phyloP scores from a whole-genome alignment of 75 land plant genomes.

The Cryptomeria japonica region DNA sequence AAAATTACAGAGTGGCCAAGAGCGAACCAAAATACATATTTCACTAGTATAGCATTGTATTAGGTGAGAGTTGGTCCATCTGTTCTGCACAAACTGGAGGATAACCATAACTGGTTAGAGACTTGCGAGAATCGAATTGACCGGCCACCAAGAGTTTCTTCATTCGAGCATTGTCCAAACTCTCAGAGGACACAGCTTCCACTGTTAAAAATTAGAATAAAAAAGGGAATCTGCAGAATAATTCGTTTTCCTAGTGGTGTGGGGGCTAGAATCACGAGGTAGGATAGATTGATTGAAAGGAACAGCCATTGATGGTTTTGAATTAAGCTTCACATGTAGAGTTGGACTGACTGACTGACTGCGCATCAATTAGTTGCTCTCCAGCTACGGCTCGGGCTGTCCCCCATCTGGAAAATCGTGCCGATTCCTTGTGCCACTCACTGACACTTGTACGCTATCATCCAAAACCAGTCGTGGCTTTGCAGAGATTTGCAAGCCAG shows the following conservation, averaged over 20 bases:
- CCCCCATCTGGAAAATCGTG: background rate
- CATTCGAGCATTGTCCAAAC: background rate
- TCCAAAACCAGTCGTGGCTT: background rate
- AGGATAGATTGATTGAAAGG: background rate
- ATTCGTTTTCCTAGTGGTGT: background rate
- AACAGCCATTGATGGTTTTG: background rate
- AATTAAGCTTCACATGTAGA: background rate
- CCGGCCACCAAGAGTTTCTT: background rate
- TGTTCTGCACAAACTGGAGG: background rate
- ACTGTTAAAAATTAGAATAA: background rate
- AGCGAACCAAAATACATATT: too few species aligned
- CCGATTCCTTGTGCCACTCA: background rate
- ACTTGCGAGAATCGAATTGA: background rate
- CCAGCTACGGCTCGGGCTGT: background rate
- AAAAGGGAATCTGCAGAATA: background rate
- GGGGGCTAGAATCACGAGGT: background rate
- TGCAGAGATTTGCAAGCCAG: background rate
- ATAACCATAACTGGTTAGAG: background rate
- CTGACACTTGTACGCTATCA: background rate
- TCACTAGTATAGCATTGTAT: background rate
- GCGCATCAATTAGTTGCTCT: background rate
- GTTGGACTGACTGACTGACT: background rate
- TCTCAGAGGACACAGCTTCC: background rate
- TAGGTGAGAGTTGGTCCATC: background rate
- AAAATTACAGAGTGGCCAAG: too few species aligned